Evolutionary conservation across 1,284 basidiomycete species (phyloP).

Genomic region (Coriolopsis trogii): DNA sequence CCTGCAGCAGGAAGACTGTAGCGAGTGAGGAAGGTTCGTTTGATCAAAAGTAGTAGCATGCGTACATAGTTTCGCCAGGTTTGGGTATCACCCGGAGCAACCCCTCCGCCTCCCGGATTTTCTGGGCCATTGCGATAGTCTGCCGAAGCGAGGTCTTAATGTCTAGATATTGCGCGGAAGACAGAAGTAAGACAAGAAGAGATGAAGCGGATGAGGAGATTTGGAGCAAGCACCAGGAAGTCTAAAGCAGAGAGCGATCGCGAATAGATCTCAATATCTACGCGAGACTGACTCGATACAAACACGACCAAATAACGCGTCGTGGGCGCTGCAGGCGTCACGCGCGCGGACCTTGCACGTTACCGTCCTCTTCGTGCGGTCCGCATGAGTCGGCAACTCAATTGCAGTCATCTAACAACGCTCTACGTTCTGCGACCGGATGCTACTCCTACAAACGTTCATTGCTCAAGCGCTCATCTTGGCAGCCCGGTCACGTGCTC

Average conservation of each 20-base stretch:
- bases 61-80: conserved; percentile 39
- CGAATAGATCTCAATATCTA: conserved; percentile 18
- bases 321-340: conserved; percentile 2
- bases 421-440: no score
- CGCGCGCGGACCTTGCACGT: neutral
- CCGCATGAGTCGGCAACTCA: no score
- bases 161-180: neutral
- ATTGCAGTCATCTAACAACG: no score
- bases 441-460: no score
- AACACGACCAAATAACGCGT: conserved; percentile 23
- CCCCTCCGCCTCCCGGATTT: conserved; percentile 64
- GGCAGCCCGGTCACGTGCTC: no score
- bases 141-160: neutral
- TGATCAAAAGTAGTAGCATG: neutral
- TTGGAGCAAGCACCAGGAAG: neutral
- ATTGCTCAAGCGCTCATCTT: no score
- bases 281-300: conserved; percentile 22
- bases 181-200: neutral
- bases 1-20: conserved; percentile 83
- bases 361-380: no score
- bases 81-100: conserved; percentile 54
- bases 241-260: conserved; percentile 8
- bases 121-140: conserved; percentile 55
- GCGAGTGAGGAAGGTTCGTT: neutral
- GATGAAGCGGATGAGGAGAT: neutral